Evolutionary conservation across 148 eudicot species (phyloP).

Genomic region (Rhododendron henanense): DNA sequence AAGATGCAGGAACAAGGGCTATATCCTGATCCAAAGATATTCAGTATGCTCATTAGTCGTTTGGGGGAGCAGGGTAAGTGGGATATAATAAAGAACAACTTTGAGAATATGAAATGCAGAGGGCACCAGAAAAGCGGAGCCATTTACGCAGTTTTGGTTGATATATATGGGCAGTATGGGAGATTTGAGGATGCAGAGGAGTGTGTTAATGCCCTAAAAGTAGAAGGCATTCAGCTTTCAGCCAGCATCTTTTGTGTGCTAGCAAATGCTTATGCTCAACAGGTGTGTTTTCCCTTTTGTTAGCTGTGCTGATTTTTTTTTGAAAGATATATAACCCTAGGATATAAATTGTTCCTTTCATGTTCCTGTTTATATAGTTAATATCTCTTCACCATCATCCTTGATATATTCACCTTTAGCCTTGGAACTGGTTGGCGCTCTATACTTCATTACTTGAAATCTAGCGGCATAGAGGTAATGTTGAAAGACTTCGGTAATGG

Average conservation of each 20-base stretch:
- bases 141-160: conserved; percentile 73
- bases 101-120: conserved; percentile 61
- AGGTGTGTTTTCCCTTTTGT: conserved; percentile 19
- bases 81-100: conserved; percentile 55
- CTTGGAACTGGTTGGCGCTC: neutral
- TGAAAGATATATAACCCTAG: neutral
- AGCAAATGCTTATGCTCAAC: conserved; percentile 90
- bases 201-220: conserved; percentile 57
- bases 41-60: conserved; percentile 47
- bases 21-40: conserved; percentile 90
- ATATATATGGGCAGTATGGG: conserved; percentile 90
- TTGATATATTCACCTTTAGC: neutral
- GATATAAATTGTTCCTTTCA: neutral
- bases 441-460: neutral
- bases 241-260: conserved; percentile 69
- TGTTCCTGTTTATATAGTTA: neutral
- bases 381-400: neutral
- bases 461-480: neutral
- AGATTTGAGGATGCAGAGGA: conserved; percentile 61
- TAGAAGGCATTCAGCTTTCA: conserved; percentile 26
- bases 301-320: neutral
- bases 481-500: neutral
- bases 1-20: conserved; percentile 84
- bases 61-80: conserved; percentile 77
- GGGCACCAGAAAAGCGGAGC: conserved; percentile 64